phyloP scores from a whole-genome alignment of 108 stramenopile genomes.

The Discostella stelligeroides region DNA sequence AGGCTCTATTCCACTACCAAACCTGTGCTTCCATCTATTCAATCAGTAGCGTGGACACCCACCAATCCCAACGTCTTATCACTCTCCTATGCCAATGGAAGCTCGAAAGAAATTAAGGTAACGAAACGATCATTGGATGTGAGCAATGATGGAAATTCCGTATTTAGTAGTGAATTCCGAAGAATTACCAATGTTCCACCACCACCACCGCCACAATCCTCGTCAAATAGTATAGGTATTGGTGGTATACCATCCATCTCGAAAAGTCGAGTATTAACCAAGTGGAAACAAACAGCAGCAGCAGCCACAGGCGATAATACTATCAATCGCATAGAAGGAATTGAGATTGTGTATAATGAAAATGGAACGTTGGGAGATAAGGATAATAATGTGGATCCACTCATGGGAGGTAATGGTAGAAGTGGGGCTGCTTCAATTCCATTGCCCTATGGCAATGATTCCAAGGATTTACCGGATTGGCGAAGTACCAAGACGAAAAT shows the following conservation, averaged over 20 bases:
- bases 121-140: constrained; percentile 76
- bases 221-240: constrained; percentile 9
- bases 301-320: constrained; percentile 12
- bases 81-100: constrained; percentile 56
- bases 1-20: constrained; percentile 8
- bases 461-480: constrained; percentile 46
- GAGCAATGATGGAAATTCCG: constrained; percentile 34
- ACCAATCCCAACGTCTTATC: constrained; percentile 76
- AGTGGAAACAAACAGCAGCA: constrained; percentile 59
- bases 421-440: constrained; percentile 10
- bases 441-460: constrained; percentile 30
- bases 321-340: constrained; percentile 56
- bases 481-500: constrained; percentile 50
- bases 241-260: constrained; percentile 70
- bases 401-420: constrained; percentile 20
- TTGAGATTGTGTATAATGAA: constrained; percentile 75
- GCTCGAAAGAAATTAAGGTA: constrained; percentile 74
- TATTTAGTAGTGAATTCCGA: constrained; percentile 75
- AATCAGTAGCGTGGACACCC: constrained; percentile 57
- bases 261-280: constrained; percentile 69
- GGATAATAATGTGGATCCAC: constrained; percentile 37
- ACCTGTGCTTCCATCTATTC: constrained; percentile 23
- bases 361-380: constrained; percentile 46
- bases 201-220: background rate
- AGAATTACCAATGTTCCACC: constrained; percentile 55